phyloP scores from a whole-genome alignment of 495 filamentous ascomycete genomes.

The Xylaria sp. region DNA sequence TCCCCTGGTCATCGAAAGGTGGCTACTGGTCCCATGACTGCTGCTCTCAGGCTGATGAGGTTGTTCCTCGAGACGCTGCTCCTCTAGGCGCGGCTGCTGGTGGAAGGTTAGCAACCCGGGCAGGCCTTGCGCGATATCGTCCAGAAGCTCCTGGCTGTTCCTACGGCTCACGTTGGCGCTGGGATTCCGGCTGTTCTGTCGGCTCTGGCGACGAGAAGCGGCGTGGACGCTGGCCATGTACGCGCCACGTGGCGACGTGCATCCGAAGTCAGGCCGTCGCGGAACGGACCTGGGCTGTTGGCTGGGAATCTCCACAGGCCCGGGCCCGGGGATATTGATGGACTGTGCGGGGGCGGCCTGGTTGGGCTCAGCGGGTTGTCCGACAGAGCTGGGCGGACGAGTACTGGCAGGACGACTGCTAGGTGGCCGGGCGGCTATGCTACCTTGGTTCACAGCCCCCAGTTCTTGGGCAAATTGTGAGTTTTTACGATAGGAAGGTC shows the following conservation, averaged over 20 bases:
- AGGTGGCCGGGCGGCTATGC: too few species aligned
- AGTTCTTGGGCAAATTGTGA: slow-evolving; percentile 78
- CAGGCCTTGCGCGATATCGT: neutral
- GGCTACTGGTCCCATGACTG: too few species aligned
- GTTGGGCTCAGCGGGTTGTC: neutral
- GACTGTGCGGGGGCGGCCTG: too few species aligned
- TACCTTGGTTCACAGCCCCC: too few species aligned
- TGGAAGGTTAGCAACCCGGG: neutral
- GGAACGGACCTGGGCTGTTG: neutral
- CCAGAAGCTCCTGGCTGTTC: slow-evolving; percentile 35
- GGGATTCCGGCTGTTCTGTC: slow-evolving; percentile 37
- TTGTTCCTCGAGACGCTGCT: neutral
- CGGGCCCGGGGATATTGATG: too few species aligned
- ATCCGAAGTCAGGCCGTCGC: slow-evolving; percentile 8
- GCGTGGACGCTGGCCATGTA: slow-evolving; percentile 40
- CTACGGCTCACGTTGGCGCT: slow-evolving; percentile 34
- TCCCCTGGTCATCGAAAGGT: too few species aligned
- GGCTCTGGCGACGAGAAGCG: slow-evolving; percentile 36
- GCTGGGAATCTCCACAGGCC: too few species aligned
- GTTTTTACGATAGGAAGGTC: slow-evolving; percentile 69
- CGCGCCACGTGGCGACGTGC: slow-evolving; percentile 33
- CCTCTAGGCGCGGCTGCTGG: neutral
- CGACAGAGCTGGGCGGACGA: slow-evolving; percentile 34
- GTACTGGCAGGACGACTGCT: too few species aligned
- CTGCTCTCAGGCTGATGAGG: too few species aligned